A percentile compares a stretch with the other conserved stretches of the same genome.
Evolutionary conservation across 2,329 filamentous ascomycete genomes (phyloP).

Genomic region (Fusarium veterinarium): DNA sequence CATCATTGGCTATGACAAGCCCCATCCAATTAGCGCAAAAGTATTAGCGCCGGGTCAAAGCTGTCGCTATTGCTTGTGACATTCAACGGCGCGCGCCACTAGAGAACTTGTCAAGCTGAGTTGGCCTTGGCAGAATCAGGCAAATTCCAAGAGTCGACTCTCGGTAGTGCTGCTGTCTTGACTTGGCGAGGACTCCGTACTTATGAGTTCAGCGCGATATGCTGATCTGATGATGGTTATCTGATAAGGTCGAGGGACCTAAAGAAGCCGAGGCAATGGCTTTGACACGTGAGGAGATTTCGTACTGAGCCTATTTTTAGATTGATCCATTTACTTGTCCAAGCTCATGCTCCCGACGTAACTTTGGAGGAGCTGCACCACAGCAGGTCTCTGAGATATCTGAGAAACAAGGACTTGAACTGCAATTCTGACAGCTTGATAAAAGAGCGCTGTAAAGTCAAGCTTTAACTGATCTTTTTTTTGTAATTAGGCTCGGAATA

Average conservation of each 20-base stretch:
- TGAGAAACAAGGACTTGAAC: not conserved
- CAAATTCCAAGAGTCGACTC: not conserved
- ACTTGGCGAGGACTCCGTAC: not conserved
- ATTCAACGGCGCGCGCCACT: not conserved
- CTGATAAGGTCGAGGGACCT: not conserved
- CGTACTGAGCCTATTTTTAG: not conserved
- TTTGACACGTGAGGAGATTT: not conserved
- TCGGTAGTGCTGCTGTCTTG: not conserved
- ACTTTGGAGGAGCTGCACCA: fast-evolving
- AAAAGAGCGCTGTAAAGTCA: fast-evolving
- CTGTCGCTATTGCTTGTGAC: not conserved
- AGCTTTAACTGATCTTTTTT: fast-evolving
- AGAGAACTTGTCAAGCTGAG: not conserved
- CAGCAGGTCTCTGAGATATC: fast-evolving
- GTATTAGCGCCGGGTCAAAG: not conserved
- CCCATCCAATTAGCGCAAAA: not conserved
- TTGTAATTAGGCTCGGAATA: fast-evolving
- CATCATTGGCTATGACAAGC: not conserved
- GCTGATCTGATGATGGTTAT: not conserved
- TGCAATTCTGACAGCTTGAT: fast-evolving
- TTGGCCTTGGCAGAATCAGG: not conserved
- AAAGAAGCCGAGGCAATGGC: not conserved
- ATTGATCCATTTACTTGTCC: fast-evolving
- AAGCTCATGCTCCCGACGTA: not conserved
- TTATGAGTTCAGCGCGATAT: not conserved